Evolutionary conservation across 2,329 filamentous ascomycete genomes (phyloP).

Genomic region (Lachnellula hyalina): DNA sequence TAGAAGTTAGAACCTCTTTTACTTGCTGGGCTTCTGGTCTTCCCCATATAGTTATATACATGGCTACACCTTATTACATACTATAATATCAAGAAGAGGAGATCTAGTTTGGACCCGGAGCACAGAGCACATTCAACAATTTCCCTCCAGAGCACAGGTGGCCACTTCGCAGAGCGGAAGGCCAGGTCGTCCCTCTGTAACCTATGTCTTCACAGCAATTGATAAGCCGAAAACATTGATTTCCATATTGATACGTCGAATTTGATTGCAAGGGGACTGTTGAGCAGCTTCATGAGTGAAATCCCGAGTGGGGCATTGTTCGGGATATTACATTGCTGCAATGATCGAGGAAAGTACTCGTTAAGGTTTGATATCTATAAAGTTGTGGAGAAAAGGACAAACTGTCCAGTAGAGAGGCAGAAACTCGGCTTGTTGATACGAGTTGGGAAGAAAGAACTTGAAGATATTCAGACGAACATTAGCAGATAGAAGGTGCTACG

Average conservation of each 20-base stretch:
- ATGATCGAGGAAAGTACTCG: slow-evolving; percentile 36
- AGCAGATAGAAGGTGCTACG: slow-evolving; percentile 18
- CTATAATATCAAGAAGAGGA: slow-evolving; percentile 57
- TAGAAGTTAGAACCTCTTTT: neutral
- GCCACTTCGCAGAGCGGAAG: slow-evolving; percentile 58
- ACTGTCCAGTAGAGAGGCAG: slow-evolving; percentile 39
- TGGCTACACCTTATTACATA: slow-evolving; percentile 64
- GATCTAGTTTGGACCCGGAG: slow-evolving; percentile 33
- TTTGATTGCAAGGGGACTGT: slow-evolving; percentile 56
- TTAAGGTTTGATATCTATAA: slow-evolving; percentile 17
- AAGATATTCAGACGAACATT: slow-evolving; percentile 17
- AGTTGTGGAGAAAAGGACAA: slow-evolving; percentile 13
- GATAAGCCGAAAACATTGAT: slow-evolving; percentile 54
- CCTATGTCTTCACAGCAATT: slow-evolving; percentile 50
- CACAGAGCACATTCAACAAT: slow-evolving; percentile 7
- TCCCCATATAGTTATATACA: slow-evolving; percentile 62
- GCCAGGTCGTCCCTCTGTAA: slow-evolving; percentile 61
- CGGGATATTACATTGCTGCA: slow-evolving; percentile 60
- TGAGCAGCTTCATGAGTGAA: slow-evolving; percentile 59
- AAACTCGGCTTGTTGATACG: slow-evolving; percentile 41
- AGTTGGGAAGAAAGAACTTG: slow-evolving; percentile 22
- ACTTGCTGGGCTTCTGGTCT: slow-evolving; percentile 44
- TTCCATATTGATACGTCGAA: slow-evolving; percentile 51
- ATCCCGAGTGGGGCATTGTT: slow-evolving; percentile 60
- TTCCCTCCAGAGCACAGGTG: slow-evolving; percentile 56